Evolutionary conservation across 345 rosid genomes (phyloP).

Genomic region (Pseudoturritis turrita): DNA sequence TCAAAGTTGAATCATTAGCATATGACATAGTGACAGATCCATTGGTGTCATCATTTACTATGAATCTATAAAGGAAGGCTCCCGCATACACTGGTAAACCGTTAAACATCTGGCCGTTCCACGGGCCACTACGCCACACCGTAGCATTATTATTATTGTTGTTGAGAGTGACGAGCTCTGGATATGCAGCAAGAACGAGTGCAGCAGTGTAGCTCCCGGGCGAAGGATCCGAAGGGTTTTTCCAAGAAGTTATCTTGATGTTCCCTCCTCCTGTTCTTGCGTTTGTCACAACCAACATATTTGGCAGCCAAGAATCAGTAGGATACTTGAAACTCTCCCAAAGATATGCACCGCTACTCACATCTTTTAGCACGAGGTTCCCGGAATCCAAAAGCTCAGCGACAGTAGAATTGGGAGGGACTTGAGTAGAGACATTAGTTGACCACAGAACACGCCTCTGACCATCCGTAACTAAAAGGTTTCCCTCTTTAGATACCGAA

Average conservation of each 20-base stretch:
- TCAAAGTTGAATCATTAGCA: neutral
- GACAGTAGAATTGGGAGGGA: constrained; percentile 12
- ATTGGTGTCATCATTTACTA: constrained; percentile 11
- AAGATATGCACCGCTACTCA: neutral
- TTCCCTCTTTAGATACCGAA: constrained; percentile 40
- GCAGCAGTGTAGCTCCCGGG: constrained; percentile 38
- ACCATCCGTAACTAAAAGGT: constrained; percentile 40
- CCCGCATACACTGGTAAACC: constrained; percentile 29
- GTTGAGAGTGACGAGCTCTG: constrained; percentile 41
- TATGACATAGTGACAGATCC: constrained; percentile 22
- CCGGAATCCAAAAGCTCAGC: constrained; percentile 53
- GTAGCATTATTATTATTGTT: constrained; percentile 23
- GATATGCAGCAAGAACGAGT: constrained; percentile 25
- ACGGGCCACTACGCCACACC: constrained; percentile 54
- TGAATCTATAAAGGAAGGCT: constrained; percentile 28
- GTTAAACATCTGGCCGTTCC: constrained; percentile 43
- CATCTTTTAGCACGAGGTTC: constrained; percentile 42
- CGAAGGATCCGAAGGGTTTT: constrained; percentile 49
- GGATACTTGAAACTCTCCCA: constrained; percentile 65
- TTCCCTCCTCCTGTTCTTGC: constrained; percentile 27
- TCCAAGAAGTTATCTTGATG: constrained; percentile 43
- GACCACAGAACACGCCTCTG: constrained; percentile 47
- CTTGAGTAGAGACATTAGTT: constrained; percentile 28
- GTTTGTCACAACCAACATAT: constrained; percentile 37
- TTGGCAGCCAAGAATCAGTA: constrained; percentile 30